phyloP scores from a whole-genome alignment of 805 yeast genomes.

The Kluyveromyces lactis region DNA sequence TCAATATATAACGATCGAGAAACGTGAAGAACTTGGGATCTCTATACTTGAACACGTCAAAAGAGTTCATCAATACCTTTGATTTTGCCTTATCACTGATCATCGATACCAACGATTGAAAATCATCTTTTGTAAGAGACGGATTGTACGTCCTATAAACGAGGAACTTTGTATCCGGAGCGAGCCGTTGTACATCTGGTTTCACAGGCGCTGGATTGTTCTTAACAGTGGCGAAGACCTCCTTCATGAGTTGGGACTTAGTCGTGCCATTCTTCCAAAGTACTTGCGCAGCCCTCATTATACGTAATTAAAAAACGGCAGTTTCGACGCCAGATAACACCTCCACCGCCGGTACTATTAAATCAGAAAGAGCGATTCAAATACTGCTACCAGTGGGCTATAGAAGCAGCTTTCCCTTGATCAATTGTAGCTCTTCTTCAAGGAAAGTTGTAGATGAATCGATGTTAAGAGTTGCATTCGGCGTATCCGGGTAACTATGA shows the following conservation, averaged over 20 bases:
- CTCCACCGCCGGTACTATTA: no score
- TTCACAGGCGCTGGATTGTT: neutral
- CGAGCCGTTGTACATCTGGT: neutral
- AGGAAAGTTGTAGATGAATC: no score
- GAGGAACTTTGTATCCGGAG: neutral
- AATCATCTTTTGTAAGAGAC: constrained; percentile 15
- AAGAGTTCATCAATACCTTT: neutral
- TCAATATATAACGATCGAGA: constrained; percentile 18
- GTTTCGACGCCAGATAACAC: no score
- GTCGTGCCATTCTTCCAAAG: neutral
- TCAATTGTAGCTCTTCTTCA: no score
- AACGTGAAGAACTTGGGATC: constrained; percentile 26
- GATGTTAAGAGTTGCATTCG: no score
- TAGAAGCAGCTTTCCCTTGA: no score
- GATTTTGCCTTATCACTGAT: constrained; percentile 1
- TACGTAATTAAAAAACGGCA: no score
- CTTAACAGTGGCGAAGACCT: neutral
- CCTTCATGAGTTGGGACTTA: neutral
- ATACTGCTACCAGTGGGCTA: no score
- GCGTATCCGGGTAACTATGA: no score
- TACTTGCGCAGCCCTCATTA: no score
- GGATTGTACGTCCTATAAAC: constrained; percentile 19
- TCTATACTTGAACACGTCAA: constrained; percentile 16
- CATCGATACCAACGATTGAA: constrained; percentile 12
- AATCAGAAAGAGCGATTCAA: no score